Evolutionary conservation across 148 eudicot species (phyloP).

Genomic region (Fallopia convolvulus): DNA sequence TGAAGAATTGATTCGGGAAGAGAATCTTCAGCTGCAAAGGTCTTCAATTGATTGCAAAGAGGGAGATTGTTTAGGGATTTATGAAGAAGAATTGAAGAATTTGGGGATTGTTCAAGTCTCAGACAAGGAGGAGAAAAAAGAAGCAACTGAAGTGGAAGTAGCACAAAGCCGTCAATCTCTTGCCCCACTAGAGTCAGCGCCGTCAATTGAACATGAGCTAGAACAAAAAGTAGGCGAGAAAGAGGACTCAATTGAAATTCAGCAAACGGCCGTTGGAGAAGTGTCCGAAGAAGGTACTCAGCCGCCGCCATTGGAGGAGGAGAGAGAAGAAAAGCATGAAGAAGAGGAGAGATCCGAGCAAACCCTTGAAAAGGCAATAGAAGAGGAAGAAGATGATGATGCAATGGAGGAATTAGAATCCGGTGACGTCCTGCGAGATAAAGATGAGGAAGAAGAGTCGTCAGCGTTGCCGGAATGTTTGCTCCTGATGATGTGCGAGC

Average conservation of each 20-base stretch:
- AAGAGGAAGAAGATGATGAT: conserved; percentile 9
- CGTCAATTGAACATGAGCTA: neutral
- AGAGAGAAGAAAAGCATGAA: conserved; percentile 10
- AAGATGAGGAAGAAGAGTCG: conserved; percentile 13
- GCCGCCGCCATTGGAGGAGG: conserved; percentile 9
- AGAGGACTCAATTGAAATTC: neutral
- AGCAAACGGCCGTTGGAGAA: neutral
- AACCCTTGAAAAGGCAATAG: neutral
- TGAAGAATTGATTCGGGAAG: neutral
- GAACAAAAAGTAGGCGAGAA: conserved; percentile 8
- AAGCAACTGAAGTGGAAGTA: neutral
- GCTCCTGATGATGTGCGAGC: conserved; percentile 87
- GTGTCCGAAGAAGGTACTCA: neutral
- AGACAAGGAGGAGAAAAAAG: conserved; percentile 13
- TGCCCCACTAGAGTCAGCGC: conserved; percentile 1
- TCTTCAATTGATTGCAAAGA: neutral
- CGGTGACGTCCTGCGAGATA: neutral
- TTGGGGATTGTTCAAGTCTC: conserved; percentile 13
- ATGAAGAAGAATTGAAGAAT: conserved; percentile 14
- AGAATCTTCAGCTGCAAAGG: neutral
- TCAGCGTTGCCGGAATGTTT: conserved; percentile 72
- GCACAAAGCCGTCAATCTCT: neutral
- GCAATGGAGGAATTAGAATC: neutral
- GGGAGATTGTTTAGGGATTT: neutral
- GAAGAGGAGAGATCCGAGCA: neutral